Conservation (phyloP, 768 basidiomycete genomes). For the Leccinum variicolor region DNA sequence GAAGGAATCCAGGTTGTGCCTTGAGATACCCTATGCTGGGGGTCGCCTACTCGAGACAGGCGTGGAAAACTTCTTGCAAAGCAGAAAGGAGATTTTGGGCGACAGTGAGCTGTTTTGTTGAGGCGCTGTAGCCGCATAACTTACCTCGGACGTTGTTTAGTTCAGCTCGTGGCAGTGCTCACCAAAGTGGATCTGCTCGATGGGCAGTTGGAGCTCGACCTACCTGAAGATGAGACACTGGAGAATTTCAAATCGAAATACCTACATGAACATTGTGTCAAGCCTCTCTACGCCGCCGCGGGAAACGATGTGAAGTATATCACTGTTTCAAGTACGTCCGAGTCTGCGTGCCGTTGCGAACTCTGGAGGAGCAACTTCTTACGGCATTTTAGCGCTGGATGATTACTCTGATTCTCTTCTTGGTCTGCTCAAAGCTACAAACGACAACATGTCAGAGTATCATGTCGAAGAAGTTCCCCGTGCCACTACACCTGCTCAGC, state of each 20-base stretch:
- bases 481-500: background rate
- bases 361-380: background rate
- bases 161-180: constrained; percentile 10
- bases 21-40: constrained; percentile 13
- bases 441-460: background rate
- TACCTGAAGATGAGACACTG: background rate
- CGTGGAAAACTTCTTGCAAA: constrained; percentile 9
- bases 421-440: constrained; percentile 1
- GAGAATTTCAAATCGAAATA: background rate
- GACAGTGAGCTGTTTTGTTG: background rate
- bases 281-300: background rate
- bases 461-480: background rate
- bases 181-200: constrained; percentile 14
- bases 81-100: constrained; percentile 8
- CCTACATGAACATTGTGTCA: background rate
- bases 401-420: constrained; percentile 6
- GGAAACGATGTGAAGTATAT: constrained; percentile 3
- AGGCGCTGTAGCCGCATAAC: constrained; percentile 4
- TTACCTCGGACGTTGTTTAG: background rate
- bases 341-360: too few relatives aligned
- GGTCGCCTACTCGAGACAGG: constrained; percentile 16
- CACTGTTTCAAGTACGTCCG: constrained; percentile 13
- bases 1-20: constrained; percentile 10
- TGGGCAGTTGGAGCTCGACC: constrained; percentile 2
- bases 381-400: constrained; percentile 3